Base-by-base conservation (phyloP, 345 rosid genomes). In the Arabis hirsuta region DNA sequence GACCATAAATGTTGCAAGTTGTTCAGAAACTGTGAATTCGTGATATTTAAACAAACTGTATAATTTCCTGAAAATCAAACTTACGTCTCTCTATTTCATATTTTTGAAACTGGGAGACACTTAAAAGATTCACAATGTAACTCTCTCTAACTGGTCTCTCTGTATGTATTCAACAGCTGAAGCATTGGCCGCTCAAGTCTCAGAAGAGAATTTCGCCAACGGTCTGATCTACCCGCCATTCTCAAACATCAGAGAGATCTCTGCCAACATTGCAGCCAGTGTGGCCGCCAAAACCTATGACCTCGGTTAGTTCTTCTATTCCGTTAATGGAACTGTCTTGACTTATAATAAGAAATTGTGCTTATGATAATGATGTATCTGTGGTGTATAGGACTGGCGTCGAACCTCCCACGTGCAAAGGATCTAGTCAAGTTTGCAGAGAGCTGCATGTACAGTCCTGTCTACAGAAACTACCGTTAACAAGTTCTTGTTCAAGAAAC, bases 141-240 rank as follows among this genome's bases (percentile, higher is more conserved):
- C 58, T 59, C 12, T 64, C 7, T 62, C 5, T 41, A 24, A 58
- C 26, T 41, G 9, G 31, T 9, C 38, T 55, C 9, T 42, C 39
- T 39, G 7, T 50, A n/a, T 53, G 24, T 39, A 3, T 16, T 39
- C 43, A 53, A 83, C 89, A 95, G 97, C 97, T 68, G 97, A 95
- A 77, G 93, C 96, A 68, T 78, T 95, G 84, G 96, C 97, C 16
- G 86, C 76, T 0, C 96, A 95, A 84, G 98, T 87, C 53, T 63
- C 84, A 6, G 76, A 84, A 20, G 93, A 85, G 65, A 81, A 91
- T 74, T 86, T 73, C 38, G 83, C 83, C 11, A 88, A 88, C 67
- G 99, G 93, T 48, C 76, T 91, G 74, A 91, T 91, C 67, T 95
- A 88, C 78, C 99, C 99, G 6, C 98, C 99, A 36, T 90, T 95